Percentiles rank a stretch among this genome's conserved stretches.
These are phyloP conservation scores for Phyllosticta paracitricarpa DNA, from an alignment of 2,329 filamentous ascomycete genomes.

Conservation along the genomic window DNA sequence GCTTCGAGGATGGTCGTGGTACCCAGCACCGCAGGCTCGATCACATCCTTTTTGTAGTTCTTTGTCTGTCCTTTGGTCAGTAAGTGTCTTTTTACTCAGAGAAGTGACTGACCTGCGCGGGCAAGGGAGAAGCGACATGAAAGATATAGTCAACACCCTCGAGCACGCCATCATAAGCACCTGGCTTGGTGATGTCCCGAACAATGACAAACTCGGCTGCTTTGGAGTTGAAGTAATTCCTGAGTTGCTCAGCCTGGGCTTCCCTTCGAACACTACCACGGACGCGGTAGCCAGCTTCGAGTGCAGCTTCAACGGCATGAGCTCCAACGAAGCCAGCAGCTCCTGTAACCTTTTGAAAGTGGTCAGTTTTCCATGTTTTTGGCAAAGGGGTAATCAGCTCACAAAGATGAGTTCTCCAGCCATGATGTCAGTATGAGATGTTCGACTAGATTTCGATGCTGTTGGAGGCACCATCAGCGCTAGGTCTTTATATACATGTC, in stretches of 20 bases:
- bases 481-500: not conserved
- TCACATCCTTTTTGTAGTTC: conserved; percentile 15
- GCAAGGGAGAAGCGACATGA: conserved; percentile 23
- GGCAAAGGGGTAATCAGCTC: not conserved
- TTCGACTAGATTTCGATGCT: not conserved
- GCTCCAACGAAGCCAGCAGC: conserved; percentile 9
- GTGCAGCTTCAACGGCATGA: conserved; percentile 6
- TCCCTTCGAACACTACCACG: conserved; percentile 10
- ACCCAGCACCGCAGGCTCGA: conserved; percentile 20
- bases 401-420: conserved; percentile 5
- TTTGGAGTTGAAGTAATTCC: conserved; percentile 9
- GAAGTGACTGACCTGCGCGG: not conserved
- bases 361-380: not conserved
- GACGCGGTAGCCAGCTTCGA: conserved; percentile 10
- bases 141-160: conserved; percentile 18
- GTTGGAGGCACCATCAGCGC: not conserved
- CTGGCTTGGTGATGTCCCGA: conserved; percentile 12
- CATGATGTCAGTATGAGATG: not conserved
- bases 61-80: not conserved
- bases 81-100: not conserved
- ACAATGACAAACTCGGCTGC: conserved; percentile 14
- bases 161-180: conserved; percentile 14
- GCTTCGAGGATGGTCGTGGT: conserved; percentile 17
- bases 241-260: conserved; percentile 12
- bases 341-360: not conserved